Evolutionary conservation across 495 filamentous ascomycete species (phyloP).

Genomic region (Trypethelium eluteriae): DNA sequence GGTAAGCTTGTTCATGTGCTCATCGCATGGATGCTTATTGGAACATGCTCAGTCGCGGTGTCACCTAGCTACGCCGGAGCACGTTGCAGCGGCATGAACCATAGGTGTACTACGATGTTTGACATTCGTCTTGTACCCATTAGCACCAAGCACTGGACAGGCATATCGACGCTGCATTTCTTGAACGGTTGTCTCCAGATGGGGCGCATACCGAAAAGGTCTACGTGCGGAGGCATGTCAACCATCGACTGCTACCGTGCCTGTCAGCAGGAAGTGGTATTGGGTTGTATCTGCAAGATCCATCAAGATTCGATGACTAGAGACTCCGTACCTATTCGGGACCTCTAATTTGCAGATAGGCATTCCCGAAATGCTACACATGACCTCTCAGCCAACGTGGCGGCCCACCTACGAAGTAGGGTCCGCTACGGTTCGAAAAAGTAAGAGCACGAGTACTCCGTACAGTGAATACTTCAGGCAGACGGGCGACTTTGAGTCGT

Average conservation of each 20-base stretch:
- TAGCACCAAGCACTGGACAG: not conserved
- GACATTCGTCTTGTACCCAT: not conserved
- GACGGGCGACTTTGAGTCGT: not conserved
- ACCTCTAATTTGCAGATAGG: too few relatives aligned
- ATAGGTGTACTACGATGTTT: not conserved
- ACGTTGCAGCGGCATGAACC: not conserved
- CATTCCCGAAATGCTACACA: not conserved
- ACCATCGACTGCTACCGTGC: slow-evolving; percentile 1
- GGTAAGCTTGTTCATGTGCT: slow-evolving; percentile 23
- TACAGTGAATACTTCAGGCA: too few relatives aligned
- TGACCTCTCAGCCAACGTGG: not conserved
- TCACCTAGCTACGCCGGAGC: not conserved
- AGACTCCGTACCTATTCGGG: too few relatives aligned
- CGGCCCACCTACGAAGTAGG: not conserved
- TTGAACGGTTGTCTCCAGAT: not conserved
- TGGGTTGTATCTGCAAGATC: not conserved
- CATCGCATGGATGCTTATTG: not conserved
- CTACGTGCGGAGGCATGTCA: not conserved
- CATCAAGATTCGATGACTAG: not conserved
- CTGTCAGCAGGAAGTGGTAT: slow-evolving; percentile 3
- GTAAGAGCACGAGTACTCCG: too few relatives aligned
- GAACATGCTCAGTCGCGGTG: not conserved
- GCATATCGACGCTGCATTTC: not conserved
- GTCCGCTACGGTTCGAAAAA: not conserved
- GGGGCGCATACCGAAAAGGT: not conserved